Conservation (phyloP, 257 asterid genomes). For the Rehmannia glutinosa region DNA sequence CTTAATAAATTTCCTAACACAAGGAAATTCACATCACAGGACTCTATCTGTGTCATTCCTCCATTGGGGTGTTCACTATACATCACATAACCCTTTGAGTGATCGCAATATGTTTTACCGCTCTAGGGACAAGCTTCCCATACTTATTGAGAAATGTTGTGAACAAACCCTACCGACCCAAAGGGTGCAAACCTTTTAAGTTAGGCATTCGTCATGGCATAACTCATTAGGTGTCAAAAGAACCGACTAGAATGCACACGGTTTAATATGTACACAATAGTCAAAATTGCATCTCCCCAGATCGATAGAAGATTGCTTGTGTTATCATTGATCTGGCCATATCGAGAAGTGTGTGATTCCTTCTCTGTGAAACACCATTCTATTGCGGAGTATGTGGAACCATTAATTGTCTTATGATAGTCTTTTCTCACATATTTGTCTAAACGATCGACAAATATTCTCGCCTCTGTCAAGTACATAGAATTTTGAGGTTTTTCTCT, state of each 20-base stretch:
- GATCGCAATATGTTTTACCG: too few species aligned
- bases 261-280: background rate
- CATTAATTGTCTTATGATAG: background rate
- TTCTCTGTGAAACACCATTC: background rate
- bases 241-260: background rate
- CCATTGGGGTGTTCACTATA: too few species aligned
- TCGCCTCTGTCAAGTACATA: background rate
- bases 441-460: too few species aligned
- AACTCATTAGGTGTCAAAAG: background rate
- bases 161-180: background rate
- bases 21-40: too few species aligned
- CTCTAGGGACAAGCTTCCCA: background rate
- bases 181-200: background rate
- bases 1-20: too few species aligned
- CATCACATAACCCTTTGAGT: too few species aligned
- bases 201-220: too few species aligned
- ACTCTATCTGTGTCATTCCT: too few species aligned
- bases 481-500: background rate
- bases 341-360: background rate
- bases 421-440: background rate
- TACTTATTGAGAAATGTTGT: too few species aligned
- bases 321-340: background rate
- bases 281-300: background rate
- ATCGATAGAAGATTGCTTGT: background rate
- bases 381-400: background rate